Evolutionary conservation across 2,329 filamentous ascomycete genomes (phyloP).

Genomic region (Venturia oleaginea): DNA sequence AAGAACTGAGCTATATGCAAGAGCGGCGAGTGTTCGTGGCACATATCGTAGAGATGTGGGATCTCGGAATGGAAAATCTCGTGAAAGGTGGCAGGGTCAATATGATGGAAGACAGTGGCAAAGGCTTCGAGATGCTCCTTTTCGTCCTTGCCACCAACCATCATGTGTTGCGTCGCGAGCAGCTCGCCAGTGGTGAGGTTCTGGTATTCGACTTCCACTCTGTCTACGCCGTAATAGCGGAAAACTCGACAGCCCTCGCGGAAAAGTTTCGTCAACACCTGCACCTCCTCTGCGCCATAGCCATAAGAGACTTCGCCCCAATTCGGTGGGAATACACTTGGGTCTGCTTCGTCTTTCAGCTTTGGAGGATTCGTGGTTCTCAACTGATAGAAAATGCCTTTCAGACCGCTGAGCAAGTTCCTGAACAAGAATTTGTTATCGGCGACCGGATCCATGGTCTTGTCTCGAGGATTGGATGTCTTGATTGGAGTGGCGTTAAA

Average conservation of each 20-base stretch:
- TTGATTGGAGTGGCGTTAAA: conserved; percentile 96
- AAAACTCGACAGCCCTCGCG: conserved; percentile 94
- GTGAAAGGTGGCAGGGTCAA: conserved; percentile 96
- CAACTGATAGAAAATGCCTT: conserved; percentile 93
- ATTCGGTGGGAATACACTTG: conserved; percentile 69
- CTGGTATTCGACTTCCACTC: conserved; percentile 60
- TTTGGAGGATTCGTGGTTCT: conserved; percentile 71
- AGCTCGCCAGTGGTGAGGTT: conserved; percentile 81
- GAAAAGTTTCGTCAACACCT: conserved; percentile 94
- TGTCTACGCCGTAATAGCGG: conserved; percentile 90
- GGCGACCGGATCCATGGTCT: conserved; percentile 78
- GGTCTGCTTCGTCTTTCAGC: conserved; percentile 48
- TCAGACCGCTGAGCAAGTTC: conserved; percentile 89
- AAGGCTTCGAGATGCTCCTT: conserved; percentile 97
- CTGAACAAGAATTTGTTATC: conserved; percentile 99
- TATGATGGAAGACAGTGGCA: conserved; percentile 95
- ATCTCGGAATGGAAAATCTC: conserved; percentile 98
- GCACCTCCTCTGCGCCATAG: conserved; percentile 93
- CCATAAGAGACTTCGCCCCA: conserved; percentile 95
- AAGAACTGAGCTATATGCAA: conserved; percentile 97
- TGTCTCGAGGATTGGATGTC: conserved; percentile 80
- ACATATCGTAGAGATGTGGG: conserved; percentile 91
- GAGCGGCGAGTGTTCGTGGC: conserved; percentile 90
- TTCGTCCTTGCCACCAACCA: conserved; percentile 88
- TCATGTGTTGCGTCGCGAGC: conserved; percentile 90